A percentile compares a stretch with the other conserved stretches of the same genome.
These are phyloP conservation scores for Ambrosiella xylebori DNA, from an alignment of 2,329 filamentous ascomycete species.

Conservation along the genomic window DNA sequence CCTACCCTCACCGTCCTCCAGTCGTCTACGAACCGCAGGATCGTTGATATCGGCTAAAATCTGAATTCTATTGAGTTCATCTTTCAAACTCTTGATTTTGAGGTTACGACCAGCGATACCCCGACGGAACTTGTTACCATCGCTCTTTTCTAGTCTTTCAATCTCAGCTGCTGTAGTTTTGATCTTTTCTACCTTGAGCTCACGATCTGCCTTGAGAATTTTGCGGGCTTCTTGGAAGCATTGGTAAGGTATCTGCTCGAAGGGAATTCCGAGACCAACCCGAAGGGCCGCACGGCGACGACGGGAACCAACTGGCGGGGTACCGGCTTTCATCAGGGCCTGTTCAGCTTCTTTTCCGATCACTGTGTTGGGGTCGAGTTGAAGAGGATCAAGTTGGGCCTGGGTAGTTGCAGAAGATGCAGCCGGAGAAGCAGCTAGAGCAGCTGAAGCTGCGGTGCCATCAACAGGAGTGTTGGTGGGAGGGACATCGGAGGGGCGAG, in stretches of 20 bases:
- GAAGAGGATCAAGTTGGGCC: conserved; percentile 21
- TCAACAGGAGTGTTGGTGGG: conserved; percentile 16
- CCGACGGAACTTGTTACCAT: conserved; percentile 38
- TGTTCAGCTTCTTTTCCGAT: conserved; percentile 46
- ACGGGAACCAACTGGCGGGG: conserved; percentile 64
- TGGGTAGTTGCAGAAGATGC: conserved; percentile 13
- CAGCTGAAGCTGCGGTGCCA: not conserved
- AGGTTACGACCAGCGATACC: conserved; percentile 49
- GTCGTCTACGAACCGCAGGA: conserved; percentile 78
- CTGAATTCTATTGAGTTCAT: conserved; percentile 62
- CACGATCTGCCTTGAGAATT: conserved; percentile 60
- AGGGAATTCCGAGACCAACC: conserved; percentile 47
- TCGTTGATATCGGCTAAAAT: conserved; percentile 90
- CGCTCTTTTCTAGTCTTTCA: conserved; percentile 42
- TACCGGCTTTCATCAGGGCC: conserved; percentile 47
- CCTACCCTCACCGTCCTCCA: conserved; percentile 79
- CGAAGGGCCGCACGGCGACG: conserved; percentile 61
- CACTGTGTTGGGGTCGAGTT: conserved; percentile 52
- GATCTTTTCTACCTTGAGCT: conserved; percentile 64
- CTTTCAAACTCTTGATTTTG: conserved; percentile 50
- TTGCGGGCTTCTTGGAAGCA: conserved; percentile 93
- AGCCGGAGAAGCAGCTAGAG: not conserved
- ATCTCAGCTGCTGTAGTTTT: conserved; percentile 50
- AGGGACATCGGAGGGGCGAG: conserved; percentile 19
- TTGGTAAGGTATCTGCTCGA: conserved; percentile 90